A percentile compares a stretch with the other conserved stretches of the same genome.
phyloP scores from a whole-genome alignment of 1,284 basidiomycete genomes.

The Papiliotrema flavescens region DNA sequence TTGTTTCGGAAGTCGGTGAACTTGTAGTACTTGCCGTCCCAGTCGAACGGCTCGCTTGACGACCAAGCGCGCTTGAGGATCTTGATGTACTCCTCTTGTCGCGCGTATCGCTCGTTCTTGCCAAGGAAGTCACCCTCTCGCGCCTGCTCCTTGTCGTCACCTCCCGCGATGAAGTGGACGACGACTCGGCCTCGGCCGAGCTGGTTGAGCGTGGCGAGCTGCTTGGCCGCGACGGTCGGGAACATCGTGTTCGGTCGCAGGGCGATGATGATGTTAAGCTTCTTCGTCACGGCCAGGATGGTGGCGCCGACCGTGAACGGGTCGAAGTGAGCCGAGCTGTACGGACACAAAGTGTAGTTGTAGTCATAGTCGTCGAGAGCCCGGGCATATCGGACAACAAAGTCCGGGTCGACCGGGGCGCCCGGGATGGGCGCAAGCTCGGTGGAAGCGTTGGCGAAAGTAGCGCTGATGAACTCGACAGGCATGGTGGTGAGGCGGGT shows the following conservation, averaged over 20 bases:
- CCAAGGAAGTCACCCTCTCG: constrained; percentile 30
- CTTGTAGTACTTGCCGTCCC: constrained; percentile 34
- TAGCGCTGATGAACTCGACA: constrained; percentile 29
- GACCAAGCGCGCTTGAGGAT: constrained; percentile 29
- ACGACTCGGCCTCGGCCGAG: constrained; percentile 26
- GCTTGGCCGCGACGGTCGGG: constrained; percentile 32
- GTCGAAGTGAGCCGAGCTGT: constrained; percentile 27
- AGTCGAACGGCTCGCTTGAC: constrained; percentile 27
- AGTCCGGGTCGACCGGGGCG: constrained; percentile 26
- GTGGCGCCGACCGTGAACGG: constrained; percentile 31
- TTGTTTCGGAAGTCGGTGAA: constrained; percentile 30
- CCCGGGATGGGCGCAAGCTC: constrained; percentile 26
- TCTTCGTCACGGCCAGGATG: constrained; percentile 27
- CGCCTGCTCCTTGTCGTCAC: constrained; percentile 28
- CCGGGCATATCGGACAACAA: constrained; percentile 31
- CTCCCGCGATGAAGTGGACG: constrained; percentile 36
- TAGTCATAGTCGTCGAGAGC: constrained; percentile 29
- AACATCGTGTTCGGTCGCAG: constrained; percentile 35
- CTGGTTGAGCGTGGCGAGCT: constrained; percentile 30
- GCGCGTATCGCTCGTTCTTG: constrained; percentile 31
- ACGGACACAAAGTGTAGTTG: constrained; percentile 33
- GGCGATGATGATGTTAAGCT: constrained; percentile 29
- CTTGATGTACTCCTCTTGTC: constrained; percentile 35
- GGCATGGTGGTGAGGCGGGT: constrained; percentile 13
- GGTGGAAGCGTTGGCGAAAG: constrained; percentile 28